Evolutionary conservation across 257 asterid genomes (phyloP).

Genomic region (Fraxinus cuspidata): DNA sequence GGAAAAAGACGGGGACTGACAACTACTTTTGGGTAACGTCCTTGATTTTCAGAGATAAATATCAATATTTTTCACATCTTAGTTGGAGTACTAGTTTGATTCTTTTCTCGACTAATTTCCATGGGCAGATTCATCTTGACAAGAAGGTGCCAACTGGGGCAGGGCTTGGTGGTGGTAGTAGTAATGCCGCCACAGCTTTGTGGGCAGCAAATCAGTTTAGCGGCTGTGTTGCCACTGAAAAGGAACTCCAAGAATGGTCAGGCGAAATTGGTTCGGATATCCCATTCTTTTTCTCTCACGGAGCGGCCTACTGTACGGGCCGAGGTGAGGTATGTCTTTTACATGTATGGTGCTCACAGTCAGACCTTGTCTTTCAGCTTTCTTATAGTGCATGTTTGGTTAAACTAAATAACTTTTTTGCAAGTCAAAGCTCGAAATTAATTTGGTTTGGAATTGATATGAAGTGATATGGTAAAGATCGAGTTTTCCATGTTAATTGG

Average conservation of each 20-base stretch:
- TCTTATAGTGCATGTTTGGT: background rate
- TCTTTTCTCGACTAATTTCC: constrained; percentile 12
- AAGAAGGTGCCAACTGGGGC: constrained; percentile 98
- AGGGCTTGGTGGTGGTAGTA: constrained; percentile 99
- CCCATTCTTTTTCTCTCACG: constrained; percentile 94
- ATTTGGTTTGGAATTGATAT: background rate
- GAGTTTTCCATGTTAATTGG: constrained; percentile 3
- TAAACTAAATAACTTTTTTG: background rate
- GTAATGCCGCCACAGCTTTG: constrained; percentile 98
- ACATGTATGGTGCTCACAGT: background rate
- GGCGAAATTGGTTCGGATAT: constrained; percentile 94
- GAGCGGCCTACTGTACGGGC: constrained; percentile 95
- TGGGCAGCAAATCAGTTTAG: constrained; percentile 99
- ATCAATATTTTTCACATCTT: constrained; percentile 7
- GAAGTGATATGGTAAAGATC: background rate
- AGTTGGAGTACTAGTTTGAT: constrained; percentile 1
- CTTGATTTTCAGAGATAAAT: background rate
- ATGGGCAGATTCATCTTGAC: constrained; percentile 78
- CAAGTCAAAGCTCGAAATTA: background rate
- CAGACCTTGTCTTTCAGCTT: constrained; percentile 1
- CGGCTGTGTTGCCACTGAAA: constrained; percentile 78
- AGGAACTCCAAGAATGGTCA: constrained; percentile 96
- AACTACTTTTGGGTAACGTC: constrained; percentile 77
- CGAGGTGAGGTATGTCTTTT: constrained; percentile 80
- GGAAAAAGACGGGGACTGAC: constrained; percentile 81